Evolutionary conservation across 2,329 filamentous ascomycete genomes (phyloP), one percentile per base, ranked within the genome.

Genomic region (Colletotrichum tofieldiae): DNA sequence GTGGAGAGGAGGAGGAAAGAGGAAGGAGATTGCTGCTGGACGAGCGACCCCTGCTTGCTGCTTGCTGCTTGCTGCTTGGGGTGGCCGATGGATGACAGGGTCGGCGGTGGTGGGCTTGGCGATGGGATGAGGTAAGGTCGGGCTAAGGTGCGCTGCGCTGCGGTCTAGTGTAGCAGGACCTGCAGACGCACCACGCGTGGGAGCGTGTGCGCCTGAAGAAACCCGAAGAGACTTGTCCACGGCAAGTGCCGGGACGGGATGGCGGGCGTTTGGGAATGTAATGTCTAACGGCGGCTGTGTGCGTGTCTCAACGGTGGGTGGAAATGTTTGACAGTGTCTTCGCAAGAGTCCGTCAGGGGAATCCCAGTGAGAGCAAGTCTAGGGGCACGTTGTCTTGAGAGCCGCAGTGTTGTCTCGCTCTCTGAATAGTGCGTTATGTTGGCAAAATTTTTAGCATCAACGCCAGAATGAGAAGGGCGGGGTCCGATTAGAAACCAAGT

Each of bases 91-190:
- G 54, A 56, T n/a, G 51, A 59, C 41, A 41, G 29, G 16, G 47
- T 45, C 51, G 35, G 55, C 35, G 61, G 39, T 65, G 69, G 55
- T 56, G 43, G 54, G 39, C 71, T 73, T 71, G 62, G 67, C 62
- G 71, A 62, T 71, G 55, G 51, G 69, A 63, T 65, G 69, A 64
- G 65, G 37, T 70, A 70, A 69, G 68, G 56, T 20, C 39, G 26
- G 55, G 26, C 52, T 20, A 20, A 23, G 65, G 45, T 45, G 26
- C 39, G 37, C 43, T 14, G 54, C 45, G 47, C 35, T 66, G 62
- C 43, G 47, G 41, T 32, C 47, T 51, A 32, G 54, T 66, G 62
- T 60, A n/a, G 18, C 39, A 37, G 43, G 32, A 32, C 29, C 32
- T 65, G 61, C 67, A 70, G 62, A 39, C 43, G 35, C 52, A 58